These are phyloP conservation scores for Macrophomina phaseolina DNA, from an alignment of 2,329 filamentous ascomycete genomes.

Conservation along the genomic window DNA sequence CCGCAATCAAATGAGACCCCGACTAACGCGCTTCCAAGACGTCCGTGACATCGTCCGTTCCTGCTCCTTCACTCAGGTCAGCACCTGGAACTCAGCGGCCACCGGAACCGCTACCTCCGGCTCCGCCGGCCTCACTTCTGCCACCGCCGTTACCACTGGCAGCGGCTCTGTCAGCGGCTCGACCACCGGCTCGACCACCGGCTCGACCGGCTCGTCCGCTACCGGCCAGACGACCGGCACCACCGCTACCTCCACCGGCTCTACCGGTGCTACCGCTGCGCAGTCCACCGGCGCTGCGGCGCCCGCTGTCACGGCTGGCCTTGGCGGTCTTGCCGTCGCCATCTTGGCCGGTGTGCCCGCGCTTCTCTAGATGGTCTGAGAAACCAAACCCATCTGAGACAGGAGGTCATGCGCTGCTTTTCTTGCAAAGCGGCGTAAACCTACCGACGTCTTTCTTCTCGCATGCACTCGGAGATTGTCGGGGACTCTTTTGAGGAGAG, in stretches of 20 bases:
- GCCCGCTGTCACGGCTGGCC: slow-evolving; percentile 1
- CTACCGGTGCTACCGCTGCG: neutral
- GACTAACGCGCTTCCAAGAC: slow-evolving; percentile 30
- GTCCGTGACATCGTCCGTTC: slow-evolving; percentile 38
- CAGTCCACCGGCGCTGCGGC: slow-evolving; percentile 1
- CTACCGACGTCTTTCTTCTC: no score
- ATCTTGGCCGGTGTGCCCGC: slow-evolving; percentile 5
- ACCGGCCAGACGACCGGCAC: slow-evolving; percentile 1
- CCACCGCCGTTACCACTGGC: neutral
- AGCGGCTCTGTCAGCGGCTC: neutral
- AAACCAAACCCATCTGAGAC: neutral
- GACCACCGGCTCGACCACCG: neutral
- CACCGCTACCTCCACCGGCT: neutral
- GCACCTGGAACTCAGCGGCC: slow-evolving; percentile 34
- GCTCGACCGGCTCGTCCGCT: neutral
- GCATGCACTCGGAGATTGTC: neutral
- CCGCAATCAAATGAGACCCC: neutral
- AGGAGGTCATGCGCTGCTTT: no score
- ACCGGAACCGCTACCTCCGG: slow-evolving; percentile 26
- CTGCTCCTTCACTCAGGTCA: slow-evolving; percentile 38
- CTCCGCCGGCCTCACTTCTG: slow-evolving; percentile 17
- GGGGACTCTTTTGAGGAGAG: no score
- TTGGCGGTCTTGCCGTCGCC: slow-evolving; percentile 8
- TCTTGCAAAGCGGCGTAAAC: no score
- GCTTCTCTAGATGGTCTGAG: neutral